Conservation (phyloP, 495 filamentous ascomycete species). For the Lepidopterella palustris region DNA sequence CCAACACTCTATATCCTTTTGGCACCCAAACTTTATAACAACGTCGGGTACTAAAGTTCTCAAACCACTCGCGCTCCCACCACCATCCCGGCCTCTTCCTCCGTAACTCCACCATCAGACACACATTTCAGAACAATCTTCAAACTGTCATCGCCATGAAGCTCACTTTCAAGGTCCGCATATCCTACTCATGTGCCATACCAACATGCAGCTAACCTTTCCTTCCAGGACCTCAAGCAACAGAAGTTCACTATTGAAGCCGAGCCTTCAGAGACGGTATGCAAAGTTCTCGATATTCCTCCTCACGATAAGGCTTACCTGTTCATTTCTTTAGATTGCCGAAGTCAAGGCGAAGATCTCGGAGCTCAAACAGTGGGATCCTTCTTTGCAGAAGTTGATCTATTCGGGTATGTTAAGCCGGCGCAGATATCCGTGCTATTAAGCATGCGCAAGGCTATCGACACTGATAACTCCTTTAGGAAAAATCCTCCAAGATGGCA, state of each 20-base stretch:
- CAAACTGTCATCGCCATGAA: constrained; percentile 53
- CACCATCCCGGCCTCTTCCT: constrained; percentile 2
- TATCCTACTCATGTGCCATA: neutral
- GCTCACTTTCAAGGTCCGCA: constrained; percentile 71
- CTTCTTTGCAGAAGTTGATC: constrained; percentile 84
- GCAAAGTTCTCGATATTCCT: constrained; percentile 28
- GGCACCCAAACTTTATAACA: too few relatives aligned
- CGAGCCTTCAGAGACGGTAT: constrained; percentile 86
- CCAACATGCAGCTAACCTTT: constrained; percentile 16
- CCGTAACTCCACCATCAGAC: constrained; percentile 5
- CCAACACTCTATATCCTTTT: too few relatives aligned
- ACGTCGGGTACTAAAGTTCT: too few relatives aligned
- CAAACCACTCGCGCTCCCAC: neutral
- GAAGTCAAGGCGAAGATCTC: constrained; percentile 85
- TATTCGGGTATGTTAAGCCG: constrained; percentile 74
- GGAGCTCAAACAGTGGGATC: constrained; percentile 85
- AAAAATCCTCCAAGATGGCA: constrained; percentile 96
- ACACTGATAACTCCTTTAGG: constrained; percentile 47
- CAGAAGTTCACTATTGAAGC: constrained; percentile 94
- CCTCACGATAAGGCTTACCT: constrained; percentile 2
- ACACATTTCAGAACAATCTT: neutral
- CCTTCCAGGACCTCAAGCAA: constrained; percentile 80
- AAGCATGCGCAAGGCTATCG: constrained; percentile 7
- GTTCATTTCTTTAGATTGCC: constrained; percentile 54
- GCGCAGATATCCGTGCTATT: neutral